Conservation (phyloP, 73 alveolate species). For the Paramecium biaurelia region DNA sequence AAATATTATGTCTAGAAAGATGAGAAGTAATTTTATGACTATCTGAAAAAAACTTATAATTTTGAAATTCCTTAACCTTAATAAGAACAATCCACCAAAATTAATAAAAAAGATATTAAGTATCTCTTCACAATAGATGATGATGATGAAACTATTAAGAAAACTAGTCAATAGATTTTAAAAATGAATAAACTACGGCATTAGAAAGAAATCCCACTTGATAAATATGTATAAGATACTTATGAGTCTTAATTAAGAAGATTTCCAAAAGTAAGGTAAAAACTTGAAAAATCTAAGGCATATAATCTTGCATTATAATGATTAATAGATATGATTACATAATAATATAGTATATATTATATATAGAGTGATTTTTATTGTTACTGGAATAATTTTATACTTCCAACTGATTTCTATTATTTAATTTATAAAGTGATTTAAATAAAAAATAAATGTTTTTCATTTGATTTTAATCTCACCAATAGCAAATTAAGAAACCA, state of each 20-base stretch:
- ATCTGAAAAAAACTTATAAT: slow-evolving; percentile 15
- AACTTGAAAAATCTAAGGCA: background rate
- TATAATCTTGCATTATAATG: background rate
- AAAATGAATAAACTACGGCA: background rate
- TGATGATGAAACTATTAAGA: background rate
- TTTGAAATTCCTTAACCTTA: slow-evolving; percentile 39
- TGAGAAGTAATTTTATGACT: slow-evolving; percentile 29
- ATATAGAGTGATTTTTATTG: background rate
- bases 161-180: background rate
- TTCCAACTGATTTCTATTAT: background rate
- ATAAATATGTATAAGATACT: background rate
- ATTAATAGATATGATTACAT: background rate
- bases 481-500: background rate
- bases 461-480: background rate
- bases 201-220: background rate
- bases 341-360: background rate
- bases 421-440: no score
- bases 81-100: background rate
- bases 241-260: slow-evolving; percentile 4
- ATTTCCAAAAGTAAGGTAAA: slow-evolving; percentile 6
- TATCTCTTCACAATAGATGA: slow-evolving; percentile 39
- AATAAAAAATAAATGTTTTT: no score
- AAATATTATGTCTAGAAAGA: slow-evolving; percentile 18
- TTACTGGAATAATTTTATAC: background rate
- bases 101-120: background rate